Percentiles rank a stretch among this genome's conserved stretches.
These are phyloP conservation scores for Sapria himalayana DNA, from an alignment of 345 rosid species.

Conservation along the genomic window DNA sequence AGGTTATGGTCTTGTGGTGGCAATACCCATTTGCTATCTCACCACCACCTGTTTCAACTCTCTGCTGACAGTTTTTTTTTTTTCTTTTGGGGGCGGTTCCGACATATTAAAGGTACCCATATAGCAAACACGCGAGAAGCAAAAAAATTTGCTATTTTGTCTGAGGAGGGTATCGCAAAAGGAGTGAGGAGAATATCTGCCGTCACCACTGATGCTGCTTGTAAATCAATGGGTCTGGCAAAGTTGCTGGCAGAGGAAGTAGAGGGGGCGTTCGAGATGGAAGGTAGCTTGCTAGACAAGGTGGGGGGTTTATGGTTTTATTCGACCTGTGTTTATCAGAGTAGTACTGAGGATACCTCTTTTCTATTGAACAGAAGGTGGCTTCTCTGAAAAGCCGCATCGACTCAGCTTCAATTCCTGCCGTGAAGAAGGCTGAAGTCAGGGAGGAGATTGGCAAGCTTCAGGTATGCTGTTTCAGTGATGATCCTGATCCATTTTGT, in stretches of 20 bases:
- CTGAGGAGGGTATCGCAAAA: slow-evolving; percentile 93
- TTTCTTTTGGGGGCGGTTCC: too few relatives aligned
- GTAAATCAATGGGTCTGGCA: slow-evolving; percentile 48
- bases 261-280: slow-evolving; percentile 34
- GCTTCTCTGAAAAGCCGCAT: slow-evolving; percentile 56
- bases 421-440: slow-evolving; percentile 69
- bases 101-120: slow-evolving; percentile 92
- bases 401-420: slow-evolving; percentile 61
- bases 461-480: slow-evolving; percentile 26
- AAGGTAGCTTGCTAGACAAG: slow-evolving; percentile 72
- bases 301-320: slow-evolving; percentile 12
- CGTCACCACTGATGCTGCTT: slow-evolving; percentile 61
- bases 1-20: slow-evolving; percentile 26
- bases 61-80: slow-evolving; percentile 6
- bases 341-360: slow-evolving; percentile 4
- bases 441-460: slow-evolving; percentile 48
- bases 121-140: slow-evolving; percentile 83
- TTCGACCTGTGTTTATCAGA: neutral
- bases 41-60: slow-evolving; percentile 4
- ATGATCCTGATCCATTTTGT: neutral
- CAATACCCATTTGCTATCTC: too few relatives aligned
- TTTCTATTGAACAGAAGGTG: slow-evolving; percentile 34
- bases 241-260: slow-evolving; percentile 46
- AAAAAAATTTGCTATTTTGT: slow-evolving; percentile 77
- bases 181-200: slow-evolving; percentile 84